Evolutionary conservation across 768 basidiomycete genomes (phyloP).

Genomic region (Podaxis sp.): DNA sequence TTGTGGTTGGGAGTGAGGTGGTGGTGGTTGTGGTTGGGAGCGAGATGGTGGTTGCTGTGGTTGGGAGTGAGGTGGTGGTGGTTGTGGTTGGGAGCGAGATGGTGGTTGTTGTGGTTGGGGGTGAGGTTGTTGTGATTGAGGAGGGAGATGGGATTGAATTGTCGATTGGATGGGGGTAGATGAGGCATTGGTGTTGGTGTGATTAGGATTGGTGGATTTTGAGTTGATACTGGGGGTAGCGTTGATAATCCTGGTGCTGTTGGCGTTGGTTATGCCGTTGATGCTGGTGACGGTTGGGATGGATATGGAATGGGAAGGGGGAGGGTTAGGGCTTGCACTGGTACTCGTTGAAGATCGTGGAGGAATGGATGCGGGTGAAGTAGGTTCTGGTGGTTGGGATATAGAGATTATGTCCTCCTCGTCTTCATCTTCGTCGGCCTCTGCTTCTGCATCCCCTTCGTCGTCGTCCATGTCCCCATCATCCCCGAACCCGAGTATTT

Average conservation of each 20-base stretch:
- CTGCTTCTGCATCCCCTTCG: slow-evolving; percentile 13
- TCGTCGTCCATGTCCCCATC: slow-evolving; percentile 14
- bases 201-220: slow-evolving; percentile 8
- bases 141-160: not conserved
- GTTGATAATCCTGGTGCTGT: not conserved
- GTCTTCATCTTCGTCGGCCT: slow-evolving; percentile 14
- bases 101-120: too few relatives aligned
- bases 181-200: slow-evolving; percentile 16
- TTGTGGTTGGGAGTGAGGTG: too few relatives aligned
- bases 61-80: too few relatives aligned
- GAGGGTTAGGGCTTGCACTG: not conserved
- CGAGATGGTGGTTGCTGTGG: too few relatives aligned
- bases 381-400: not conserved
- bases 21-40: too few relatives aligned
- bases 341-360: not conserved
- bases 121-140: too few relatives aligned
- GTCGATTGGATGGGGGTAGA: not conserved
- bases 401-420: not conserved
- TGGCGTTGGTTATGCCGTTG: not conserved
- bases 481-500: slow-evolving; percentile 1
- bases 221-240: not conserved
- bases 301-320: slow-evolving; percentile 5
- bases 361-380: not conserved
- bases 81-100: too few relatives aligned
- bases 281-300: not conserved